Evolutionary conservation across 768 basidiomycete species (phyloP).

Genomic region (Gloeopeniophorella convolvens): DNA sequence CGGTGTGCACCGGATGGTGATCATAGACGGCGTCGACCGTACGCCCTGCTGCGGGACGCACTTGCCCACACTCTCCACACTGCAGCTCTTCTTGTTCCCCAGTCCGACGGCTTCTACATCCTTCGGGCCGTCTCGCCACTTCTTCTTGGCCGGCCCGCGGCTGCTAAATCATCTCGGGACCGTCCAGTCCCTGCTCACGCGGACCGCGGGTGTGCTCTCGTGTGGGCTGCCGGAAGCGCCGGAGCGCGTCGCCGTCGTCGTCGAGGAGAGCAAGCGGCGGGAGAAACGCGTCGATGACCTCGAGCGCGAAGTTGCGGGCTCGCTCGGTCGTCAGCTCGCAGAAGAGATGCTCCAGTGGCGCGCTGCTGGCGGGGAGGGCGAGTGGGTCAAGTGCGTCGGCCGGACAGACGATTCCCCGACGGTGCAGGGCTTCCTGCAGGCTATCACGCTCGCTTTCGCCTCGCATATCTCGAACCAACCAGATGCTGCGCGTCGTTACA

Average conservation of each 20-base stretch:
- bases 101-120: conserved; percentile 54
- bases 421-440: conserved; percentile 51
- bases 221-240: conserved; percentile 63
- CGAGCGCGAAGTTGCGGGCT: conserved; percentile 54
- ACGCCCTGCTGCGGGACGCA: conserved; percentile 89
- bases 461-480: conserved; percentile 23
- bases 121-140: conserved; percentile 63
- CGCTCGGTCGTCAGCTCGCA: conserved; percentile 38
- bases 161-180: conserved; percentile 56
- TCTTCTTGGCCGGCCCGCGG: conserved; percentile 79
- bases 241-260: conserved; percentile 58
- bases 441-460: conserved; percentile 45
- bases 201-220: conserved; percentile 54
- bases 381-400: conserved; percentile 47
- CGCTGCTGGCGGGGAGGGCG: conserved; percentile 19
- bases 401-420: conserved; percentile 56
- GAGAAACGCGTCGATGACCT: conserved; percentile 66
- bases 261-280: conserved; percentile 58
- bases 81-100: conserved; percentile 66
- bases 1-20: conserved; percentile 69
- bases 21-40: conserved; percentile 77
- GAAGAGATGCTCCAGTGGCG: conserved; percentile 29
- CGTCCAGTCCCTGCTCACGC: conserved; percentile 49
- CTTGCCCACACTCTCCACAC: conserved; percentile 65
- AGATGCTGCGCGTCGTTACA: conserved; percentile 26